Percentiles rank a stretch among this genome's conserved stretches.
phyloP scores from a whole-genome alignment of 495 filamentous ascomycete genomes.

The Filosporella fistucella region DNA sequence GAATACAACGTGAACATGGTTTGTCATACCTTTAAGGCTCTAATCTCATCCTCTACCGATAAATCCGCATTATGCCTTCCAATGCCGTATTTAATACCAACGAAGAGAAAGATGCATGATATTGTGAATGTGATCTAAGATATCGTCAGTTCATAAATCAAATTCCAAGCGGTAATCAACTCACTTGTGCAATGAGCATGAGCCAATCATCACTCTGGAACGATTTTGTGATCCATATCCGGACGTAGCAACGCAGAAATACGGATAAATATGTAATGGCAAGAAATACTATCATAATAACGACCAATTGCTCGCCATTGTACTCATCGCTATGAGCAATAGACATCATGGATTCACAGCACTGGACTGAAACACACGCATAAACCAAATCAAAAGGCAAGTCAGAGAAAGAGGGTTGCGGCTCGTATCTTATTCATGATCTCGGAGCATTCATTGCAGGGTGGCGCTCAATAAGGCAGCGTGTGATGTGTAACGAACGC shows the following conservation, averaged over 20 bases:
- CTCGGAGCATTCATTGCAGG: too few relatives aligned
- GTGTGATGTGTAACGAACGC: too few relatives aligned
- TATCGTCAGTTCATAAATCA: background rate
- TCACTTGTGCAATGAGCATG: conserved; percentile 34
- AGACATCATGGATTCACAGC: too few relatives aligned
- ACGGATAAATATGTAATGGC: conserved; percentile 30
- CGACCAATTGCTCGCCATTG: conserved; percentile 32
- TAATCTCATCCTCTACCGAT: conserved; percentile 27
- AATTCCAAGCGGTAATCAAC: background rate
- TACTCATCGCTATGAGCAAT: conserved; percentile 10
- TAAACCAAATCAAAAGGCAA: too few relatives aligned
- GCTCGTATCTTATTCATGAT: too few relatives aligned
- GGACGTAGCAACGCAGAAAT: conserved; percentile 30
- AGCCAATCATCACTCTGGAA: conserved; percentile 38
- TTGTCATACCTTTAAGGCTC: conserved; percentile 28
- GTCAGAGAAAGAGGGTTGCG: too few relatives aligned
- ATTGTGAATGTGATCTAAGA: conserved; percentile 29
- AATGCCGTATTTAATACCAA: conserved; percentile 28
- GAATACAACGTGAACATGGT: too few relatives aligned
- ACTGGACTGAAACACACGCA: too few relatives aligned
- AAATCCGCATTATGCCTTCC: conserved; percentile 33
- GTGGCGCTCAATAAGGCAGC: too few relatives aligned
- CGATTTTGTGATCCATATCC: conserved; percentile 30
- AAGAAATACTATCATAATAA: conserved; percentile 26
- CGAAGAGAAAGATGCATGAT: conserved; percentile 29